A percentile compares a stretch with the other conserved stretches of the same genome.
These are phyloP conservation scores for Sporothrix dimorphospora DNA, from an alignment of 2,329 filamentous ascomycete genomes.

Conservation along the genomic window DNA sequence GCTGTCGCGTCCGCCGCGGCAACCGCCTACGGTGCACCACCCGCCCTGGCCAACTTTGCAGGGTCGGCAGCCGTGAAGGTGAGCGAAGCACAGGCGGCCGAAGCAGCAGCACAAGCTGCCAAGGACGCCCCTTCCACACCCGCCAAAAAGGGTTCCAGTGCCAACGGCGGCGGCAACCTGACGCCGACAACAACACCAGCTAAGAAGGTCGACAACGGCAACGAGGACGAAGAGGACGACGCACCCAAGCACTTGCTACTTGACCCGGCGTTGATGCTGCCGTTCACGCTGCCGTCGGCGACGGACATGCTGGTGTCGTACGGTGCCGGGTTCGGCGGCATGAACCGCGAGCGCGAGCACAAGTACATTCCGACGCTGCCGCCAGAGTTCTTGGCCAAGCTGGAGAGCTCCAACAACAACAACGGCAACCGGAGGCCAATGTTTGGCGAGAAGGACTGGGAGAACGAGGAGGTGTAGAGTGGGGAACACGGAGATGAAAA, in stretches of 20 bases:
- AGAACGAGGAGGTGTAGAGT: conserved; percentile 62
- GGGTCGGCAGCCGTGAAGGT: conserved; percentile 29
- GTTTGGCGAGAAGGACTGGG: conserved; percentile 68
- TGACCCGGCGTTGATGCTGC: conserved; percentile 88
- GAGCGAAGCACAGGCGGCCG: background rate
- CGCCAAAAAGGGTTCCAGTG: conserved; percentile 32
- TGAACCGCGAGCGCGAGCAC: conserved; percentile 86
- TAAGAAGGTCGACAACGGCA: conserved; percentile 41
- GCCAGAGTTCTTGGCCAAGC: conserved; percentile 85
- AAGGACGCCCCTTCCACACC: conserved; percentile 25
- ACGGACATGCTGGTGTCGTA: conserved; percentile 98
- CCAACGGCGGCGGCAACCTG: conserved; percentile 36
- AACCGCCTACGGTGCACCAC: background rate
- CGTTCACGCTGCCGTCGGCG: conserved; percentile 91
- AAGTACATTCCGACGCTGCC: conserved; percentile 97
- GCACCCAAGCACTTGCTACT: conserved; percentile 76
- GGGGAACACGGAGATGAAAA: background rate
- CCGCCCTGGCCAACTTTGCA: conserved; percentile 7
- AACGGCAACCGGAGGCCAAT: conserved; percentile 54
- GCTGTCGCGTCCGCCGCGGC: conserved; percentile 12
- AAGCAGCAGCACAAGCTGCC: background rate
- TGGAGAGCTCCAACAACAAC: conserved; percentile 63
- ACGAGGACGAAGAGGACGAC: conserved; percentile 66
- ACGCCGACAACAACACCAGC: conserved; percentile 51
- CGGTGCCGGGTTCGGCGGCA: conserved; percentile 89